Evolutionary conservation across 306 rosid genomes (phyloP), one percentile per base, ranked within the genome.

Genomic region (Pachyrhizus erosus): DNA sequence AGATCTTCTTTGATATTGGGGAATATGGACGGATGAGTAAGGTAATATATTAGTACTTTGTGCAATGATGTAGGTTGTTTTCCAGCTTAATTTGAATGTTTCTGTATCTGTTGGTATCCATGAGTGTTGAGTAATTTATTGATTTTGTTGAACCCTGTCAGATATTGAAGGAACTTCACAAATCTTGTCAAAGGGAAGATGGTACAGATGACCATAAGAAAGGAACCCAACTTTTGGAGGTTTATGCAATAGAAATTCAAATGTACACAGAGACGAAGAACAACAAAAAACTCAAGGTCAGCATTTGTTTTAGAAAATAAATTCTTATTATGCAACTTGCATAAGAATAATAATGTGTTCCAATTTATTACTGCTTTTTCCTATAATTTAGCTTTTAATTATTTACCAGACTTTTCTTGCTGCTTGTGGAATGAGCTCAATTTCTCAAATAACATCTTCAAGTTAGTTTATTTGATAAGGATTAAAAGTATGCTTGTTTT

Each of bases 161-260:
- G 98, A 96, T 96, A 75, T 86, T 96, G 89, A 96, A 96, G 90
- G 97, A 93, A 81, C 97, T 93, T 82, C 98, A 91, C 79, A 93
- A 87, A 83, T 95, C 99, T 60, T 95, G 98, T 80, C 98, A 93
- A 93, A 88, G 87, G 77, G 98, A 95, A 87, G 99, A 90, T 87
- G 99, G 99, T 55, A 90, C 97, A 17, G 99, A 96, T 90, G 99
- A 96, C 86, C 99, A 96, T 76, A 96, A 93, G 91, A 96, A 93
- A 87, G 99, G 99, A 91, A 96, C 94, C 69, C 97, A 96, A 82
- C 99, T 96, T 81, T 82, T 91, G 87, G 97, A 96, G 88, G 99
- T 96, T 58, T 96, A 92, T 79, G 98, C 99, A 17, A 91, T 96
- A 54, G 98, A 96, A 82, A 96, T 96, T 86, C 98, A 96, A 79